These are phyloP conservation scores for Hysterangium stoloniferum DNA, from an alignment of 768 basidiomycete genomes.

Conservation along the genomic window DNA sequence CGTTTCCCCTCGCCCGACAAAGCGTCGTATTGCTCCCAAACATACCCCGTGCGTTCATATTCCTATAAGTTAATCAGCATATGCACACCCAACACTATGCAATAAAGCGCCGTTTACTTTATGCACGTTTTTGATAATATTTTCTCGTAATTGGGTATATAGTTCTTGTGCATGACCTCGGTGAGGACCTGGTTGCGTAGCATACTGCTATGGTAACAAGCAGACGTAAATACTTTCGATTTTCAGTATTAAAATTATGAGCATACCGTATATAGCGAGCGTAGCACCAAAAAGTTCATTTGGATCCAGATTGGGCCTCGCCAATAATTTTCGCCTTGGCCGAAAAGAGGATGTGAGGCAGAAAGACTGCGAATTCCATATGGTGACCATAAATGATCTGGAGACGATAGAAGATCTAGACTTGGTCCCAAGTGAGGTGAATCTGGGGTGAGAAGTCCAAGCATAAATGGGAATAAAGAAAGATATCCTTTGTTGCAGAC, in stretches of 20 bases:
- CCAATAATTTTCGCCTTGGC: slow-evolving; percentile 95
- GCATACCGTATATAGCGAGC: slow-evolving; percentile 66
- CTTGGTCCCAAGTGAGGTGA: slow-evolving; percentile 79
- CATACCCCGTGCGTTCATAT: slow-evolving; percentile 87
- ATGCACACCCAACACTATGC: not conserved
- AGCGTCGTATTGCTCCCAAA: slow-evolving; percentile 96
- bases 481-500: slow-evolving; percentile 91
- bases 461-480: slow-evolving; percentile 88
- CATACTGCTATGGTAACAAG: slow-evolving; percentile 66
- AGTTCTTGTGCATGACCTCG: slow-evolving; percentile 67
- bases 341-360: slow-evolving; percentile 83
- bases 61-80: slow-evolving; percentile 44
- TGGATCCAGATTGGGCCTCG: slow-evolving; percentile 95
- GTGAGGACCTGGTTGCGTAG: slow-evolving; percentile 70
- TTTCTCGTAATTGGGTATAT: slow-evolving; percentile 71
- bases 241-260: not conserved
- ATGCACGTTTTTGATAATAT: slow-evolving; percentile 79
- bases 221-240: too few relatives aligned
- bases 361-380: slow-evolving; percentile 87
- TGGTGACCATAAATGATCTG: slow-evolving; percentile 84
- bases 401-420: slow-evolving; percentile 71
- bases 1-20: slow-evolving; percentile 73
- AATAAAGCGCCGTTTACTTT: slow-evolving; percentile 31
- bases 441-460: slow-evolving; percentile 65
- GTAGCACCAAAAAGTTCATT: slow-evolving; percentile 90